Percentiles rank a stretch among this genome's conserved stretches.
phyloP scores from a whole-genome alignment of 2,329 filamentous ascomycete genomes.

The Fusarium multiceps region DNA sequence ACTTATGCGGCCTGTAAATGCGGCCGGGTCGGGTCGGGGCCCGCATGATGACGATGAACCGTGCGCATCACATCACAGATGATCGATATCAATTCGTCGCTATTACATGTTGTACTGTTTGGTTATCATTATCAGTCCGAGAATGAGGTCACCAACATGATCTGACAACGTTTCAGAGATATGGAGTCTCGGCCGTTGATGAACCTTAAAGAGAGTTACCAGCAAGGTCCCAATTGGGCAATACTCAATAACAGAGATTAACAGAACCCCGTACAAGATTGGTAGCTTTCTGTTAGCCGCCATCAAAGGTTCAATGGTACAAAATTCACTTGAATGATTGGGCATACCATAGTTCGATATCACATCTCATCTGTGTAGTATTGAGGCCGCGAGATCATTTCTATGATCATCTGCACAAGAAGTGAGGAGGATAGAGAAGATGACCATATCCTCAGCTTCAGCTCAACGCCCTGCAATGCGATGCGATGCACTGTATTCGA shows the following conservation, averaged over 20 bases:
- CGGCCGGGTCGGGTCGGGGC: slow-evolving; percentile 30
- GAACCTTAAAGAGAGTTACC: background rate
- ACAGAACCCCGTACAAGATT: background rate
- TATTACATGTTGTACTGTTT: background rate
- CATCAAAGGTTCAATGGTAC: background rate
- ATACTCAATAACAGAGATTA: background rate
- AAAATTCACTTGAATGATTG: background rate
- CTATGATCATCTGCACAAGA: background rate
- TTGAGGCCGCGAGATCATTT: background rate
- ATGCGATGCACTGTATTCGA: slow-evolving; percentile 12
- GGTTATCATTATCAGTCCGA: background rate
- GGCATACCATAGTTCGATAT: background rate
- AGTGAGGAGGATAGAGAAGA: background rate
- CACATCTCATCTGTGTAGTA: background rate
- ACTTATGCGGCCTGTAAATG: slow-evolving; percentile 25
- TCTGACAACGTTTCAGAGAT: background rate
- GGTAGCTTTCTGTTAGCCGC: background rate
- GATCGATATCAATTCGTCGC: background rate
- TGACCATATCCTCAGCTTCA: slow-evolving; percentile 2
- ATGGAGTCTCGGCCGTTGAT: background rate
- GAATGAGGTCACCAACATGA: slow-evolving; percentile 1
- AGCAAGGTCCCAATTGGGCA: background rate
- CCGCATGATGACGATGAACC: slow-evolving; percentile 28
- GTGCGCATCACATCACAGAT: background rate
- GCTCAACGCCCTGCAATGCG: slow-evolving; percentile 11